Evolutionary conservation across 2,329 filamentous ascomycete species (phyloP).

Genomic region (Hirsutella rhossiliensis): DNA sequence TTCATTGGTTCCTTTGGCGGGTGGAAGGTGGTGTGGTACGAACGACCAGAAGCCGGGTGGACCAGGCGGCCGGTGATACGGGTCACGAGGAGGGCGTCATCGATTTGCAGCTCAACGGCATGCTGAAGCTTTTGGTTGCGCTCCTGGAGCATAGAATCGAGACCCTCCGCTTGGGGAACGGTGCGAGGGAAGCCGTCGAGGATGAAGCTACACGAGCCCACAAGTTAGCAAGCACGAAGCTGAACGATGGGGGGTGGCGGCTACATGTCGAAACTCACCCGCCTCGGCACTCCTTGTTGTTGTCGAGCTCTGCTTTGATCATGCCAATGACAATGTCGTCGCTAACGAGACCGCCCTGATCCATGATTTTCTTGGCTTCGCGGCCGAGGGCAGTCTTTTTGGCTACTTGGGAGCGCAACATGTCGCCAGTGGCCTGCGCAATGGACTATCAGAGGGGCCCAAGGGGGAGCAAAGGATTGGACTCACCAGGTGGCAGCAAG

Average conservation of each 20-base stretch:
- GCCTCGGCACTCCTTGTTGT: conserved; percentile 90
- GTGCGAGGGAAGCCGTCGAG: conserved; percentile 97
- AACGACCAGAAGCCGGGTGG: conserved; percentile 90
- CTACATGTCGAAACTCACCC: conserved; percentile 45
- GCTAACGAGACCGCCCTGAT: conserved; percentile 90
- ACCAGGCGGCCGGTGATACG: conserved; percentile 94
- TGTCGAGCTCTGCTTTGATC: conserved; percentile 95
- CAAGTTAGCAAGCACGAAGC: conserved; percentile 1
- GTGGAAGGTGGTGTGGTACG: conserved; percentile 99
- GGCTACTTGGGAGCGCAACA: conserved; percentile 95
- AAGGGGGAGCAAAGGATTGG: background rate
- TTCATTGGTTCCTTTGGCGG: conserved; percentile 89
- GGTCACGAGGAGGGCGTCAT: conserved; percentile 84
- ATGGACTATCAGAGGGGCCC: conserved; percentile 4
- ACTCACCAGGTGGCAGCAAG: conserved; percentile 88
- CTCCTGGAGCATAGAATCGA: conserved; percentile 78
- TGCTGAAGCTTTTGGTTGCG: conserved; percentile 82
- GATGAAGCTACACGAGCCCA: conserved; percentile 62
- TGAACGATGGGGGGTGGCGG: background rate
- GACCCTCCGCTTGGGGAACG: conserved; percentile 84
- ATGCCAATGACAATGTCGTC: conserved; percentile 99
- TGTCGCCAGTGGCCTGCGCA: conserved; percentile 84
- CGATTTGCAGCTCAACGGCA: conserved; percentile 92
- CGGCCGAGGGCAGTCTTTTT: conserved; percentile 91
- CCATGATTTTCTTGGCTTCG: conserved; percentile 99